phyloP scores from a whole-genome alignment of 106 monocot species.

The Dendrobium huoshanense region DNA sequence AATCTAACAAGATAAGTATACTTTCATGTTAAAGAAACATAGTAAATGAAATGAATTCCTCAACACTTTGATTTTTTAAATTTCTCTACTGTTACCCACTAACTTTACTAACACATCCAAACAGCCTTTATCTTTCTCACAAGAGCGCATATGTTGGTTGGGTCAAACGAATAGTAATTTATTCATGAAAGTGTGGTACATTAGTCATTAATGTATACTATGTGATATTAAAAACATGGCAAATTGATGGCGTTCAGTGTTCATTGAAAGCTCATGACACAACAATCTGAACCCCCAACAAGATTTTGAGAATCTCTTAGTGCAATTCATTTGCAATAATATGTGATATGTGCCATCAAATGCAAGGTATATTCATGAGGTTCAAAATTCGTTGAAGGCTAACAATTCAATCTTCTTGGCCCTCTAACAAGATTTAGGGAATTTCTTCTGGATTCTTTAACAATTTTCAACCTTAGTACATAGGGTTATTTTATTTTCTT shows the following conservation, averaged over 20 bases:
- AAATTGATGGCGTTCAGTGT: not conserved
- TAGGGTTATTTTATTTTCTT: not conserved
- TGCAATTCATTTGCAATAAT: not conserved
- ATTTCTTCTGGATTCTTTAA: not conserved
- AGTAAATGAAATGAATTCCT: not conserved
- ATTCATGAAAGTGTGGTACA: not conserved
- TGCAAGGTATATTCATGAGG: not conserved
- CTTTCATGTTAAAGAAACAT: no score
- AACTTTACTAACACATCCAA: not conserved
- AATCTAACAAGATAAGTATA: not conserved
- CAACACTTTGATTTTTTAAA: not conserved
- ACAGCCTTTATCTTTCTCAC: not conserved
- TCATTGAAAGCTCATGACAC: not conserved
- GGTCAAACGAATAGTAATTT: not conserved
- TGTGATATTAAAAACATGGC: not conserved
- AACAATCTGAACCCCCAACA: not conserved
- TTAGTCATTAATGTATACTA: not conserved
- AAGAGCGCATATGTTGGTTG: not conserved
- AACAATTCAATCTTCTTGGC: not conserved
- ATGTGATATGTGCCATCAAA: not conserved
- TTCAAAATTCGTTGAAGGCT: not conserved
- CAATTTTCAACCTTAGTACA: not conserved
- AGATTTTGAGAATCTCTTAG: not conserved
- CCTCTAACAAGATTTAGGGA: not conserved
- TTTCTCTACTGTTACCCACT: not conserved